Evolutionary conservation across 2,329 filamentous ascomycete genomes (phyloP).

Genomic region (Ophioceras dolichostomum): DNA sequence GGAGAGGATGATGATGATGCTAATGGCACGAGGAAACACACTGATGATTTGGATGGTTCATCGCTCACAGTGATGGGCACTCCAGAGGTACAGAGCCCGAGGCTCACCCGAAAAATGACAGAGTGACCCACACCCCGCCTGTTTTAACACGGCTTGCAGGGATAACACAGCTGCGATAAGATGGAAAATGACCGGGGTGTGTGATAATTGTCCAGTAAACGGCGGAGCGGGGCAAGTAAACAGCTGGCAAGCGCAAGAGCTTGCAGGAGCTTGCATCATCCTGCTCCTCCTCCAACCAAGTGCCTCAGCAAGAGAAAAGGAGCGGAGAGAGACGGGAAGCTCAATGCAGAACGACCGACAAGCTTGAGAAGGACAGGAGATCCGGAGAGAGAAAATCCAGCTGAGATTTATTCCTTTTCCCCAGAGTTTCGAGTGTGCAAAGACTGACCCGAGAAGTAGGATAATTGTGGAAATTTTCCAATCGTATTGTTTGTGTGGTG

Average conservation of each 20-base stretch:
- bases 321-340: neutral
- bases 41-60: too few relatives aligned
- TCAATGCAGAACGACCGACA: neutral
- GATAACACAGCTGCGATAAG: neutral
- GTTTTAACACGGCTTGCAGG: too few relatives aligned
- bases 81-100: too few relatives aligned
- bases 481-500: neutral
- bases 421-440: neutral
- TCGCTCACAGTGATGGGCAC: too few relatives aligned
- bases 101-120: too few relatives aligned
- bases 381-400: neutral
- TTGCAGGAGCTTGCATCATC: neutral
- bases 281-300: neutral
- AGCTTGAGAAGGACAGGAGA: neutral
- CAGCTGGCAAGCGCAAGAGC: neutral
- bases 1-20: too few relatives aligned
- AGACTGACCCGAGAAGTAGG: neutral
- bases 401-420: neutral
- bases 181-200: neutral
- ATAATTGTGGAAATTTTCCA: neutral
- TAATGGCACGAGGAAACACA: too few relatives aligned
- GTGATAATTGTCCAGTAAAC: conserved; percentile 2
- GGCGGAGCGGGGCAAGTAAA: conserved; percentile 1
- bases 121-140: too few relatives aligned
- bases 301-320: neutral